phyloP scores from a whole-genome alignment of 805 yeast genomes.

The Kodamaea lidongshanica region DNA sequence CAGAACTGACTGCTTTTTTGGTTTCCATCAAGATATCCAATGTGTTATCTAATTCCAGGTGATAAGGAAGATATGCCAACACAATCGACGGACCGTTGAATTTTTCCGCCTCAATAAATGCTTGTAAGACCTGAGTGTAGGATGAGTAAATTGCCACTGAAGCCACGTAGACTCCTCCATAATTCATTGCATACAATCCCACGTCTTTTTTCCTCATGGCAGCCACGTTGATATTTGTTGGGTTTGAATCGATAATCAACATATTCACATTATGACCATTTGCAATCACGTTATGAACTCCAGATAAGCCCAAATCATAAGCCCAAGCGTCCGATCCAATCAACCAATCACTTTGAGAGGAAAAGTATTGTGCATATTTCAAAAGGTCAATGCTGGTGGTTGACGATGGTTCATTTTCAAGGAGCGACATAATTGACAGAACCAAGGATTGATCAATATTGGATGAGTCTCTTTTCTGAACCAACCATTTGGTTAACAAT shows the following conservation, averaged over 20 bases:
- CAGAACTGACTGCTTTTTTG: constrained; percentile 82
- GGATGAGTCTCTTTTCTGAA: constrained; percentile 38
- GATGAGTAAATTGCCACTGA: constrained; percentile 91
- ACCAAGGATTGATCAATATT: constrained; percentile 20
- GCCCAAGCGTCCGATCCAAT: constrained; percentile 96
- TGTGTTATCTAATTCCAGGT: constrained; percentile 58
- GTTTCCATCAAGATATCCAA: constrained; percentile 78
- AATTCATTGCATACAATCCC: constrained; percentile 92
- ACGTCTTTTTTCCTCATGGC: constrained; percentile 76
- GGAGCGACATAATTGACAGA: constrained; percentile 30
- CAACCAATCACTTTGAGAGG: constrained; percentile 62
- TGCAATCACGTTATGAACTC: constrained; percentile 77
- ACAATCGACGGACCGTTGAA: constrained; percentile 89
- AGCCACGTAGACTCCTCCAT: constrained; percentile 84
- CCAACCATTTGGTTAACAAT: constrained; percentile 64
- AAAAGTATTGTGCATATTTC: constrained; percentile 40
- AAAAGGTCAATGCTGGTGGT: constrained; percentile 44
- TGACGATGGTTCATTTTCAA: constrained; percentile 32
- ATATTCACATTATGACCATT: constrained; percentile 75
- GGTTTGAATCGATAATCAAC: constrained; percentile 83
- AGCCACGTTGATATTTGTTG: constrained; percentile 38
- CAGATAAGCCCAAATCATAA: constrained; percentile 85
- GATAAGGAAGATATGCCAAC: constrained; percentile 81
- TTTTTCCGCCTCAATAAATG: constrained; percentile 82
- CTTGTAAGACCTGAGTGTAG: constrained; percentile 86